Conservation (phyloP, 345 rosid species). For the Gossypium raimondii region DNA sequence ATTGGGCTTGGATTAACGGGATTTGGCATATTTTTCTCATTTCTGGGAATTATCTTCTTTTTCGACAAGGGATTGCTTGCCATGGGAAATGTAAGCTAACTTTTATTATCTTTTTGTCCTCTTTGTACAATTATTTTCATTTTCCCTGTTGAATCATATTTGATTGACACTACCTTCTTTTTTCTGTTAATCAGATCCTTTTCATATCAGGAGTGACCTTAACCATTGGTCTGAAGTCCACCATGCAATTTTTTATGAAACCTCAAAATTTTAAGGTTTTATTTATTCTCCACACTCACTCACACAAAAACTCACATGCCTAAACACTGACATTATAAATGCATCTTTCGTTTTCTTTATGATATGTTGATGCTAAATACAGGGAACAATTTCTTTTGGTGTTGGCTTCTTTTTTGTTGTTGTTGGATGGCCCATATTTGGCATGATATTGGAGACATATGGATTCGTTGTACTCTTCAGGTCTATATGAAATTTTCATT, state of each 20-base stretch:
- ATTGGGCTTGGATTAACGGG: conserved; percentile 95
- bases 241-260: conserved; percentile 89
- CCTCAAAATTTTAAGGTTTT: conserved; percentile 75
- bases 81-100: conserved; percentile 89
- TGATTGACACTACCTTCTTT: conserved; percentile 1
- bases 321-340: background rate
- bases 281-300: background rate
- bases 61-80: conserved; percentile 96
- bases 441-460: conserved; percentile 84
- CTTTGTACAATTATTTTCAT: background rate
- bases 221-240: conserved; percentile 83
- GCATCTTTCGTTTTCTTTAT: background rate
- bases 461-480: conserved; percentile 94
- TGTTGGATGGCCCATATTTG: conserved; percentile 91
- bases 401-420: conserved; percentile 83
- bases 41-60: conserved; percentile 81
- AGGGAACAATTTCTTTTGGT: conserved; percentile 96
- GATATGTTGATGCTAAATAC: conserved; percentile 16
- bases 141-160: background rate
- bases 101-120: conserved; percentile 9
- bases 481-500: conserved; percentile 28
- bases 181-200: conserved; percentile 54
- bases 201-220: conserved; percentile 88
- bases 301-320: background rate
- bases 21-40: conserved; percentile 91